phyloP scores from a whole-genome alignment of 495 filamentous ascomycete genomes.

The Durotheca rogersii region DNA sequence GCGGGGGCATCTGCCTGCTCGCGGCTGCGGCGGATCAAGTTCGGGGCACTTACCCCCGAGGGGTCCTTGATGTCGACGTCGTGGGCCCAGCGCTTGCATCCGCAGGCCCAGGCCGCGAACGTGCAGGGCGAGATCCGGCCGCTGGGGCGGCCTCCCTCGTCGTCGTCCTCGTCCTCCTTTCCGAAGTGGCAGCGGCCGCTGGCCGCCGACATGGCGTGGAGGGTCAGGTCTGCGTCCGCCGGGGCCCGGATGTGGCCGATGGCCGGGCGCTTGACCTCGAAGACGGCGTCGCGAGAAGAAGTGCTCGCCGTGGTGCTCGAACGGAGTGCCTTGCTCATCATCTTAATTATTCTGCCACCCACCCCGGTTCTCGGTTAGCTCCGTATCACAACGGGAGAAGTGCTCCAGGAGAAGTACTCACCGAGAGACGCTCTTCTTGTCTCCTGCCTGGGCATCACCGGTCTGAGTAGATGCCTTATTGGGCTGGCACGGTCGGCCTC shows the following conservation, averaged over 20 bases:
- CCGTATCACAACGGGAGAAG: no score
- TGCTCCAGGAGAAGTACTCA: constrained; percentile 9
- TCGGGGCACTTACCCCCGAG: constrained; percentile 18
- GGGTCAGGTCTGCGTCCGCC: constrained; percentile 11
- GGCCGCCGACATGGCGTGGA: not conserved
- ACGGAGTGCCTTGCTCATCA: constrained; percentile 15
- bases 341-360: constrained; percentile 17
- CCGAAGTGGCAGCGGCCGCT: constrained; percentile 6
- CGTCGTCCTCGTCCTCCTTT: constrained; percentile 22
- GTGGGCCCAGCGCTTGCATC: constrained; percentile 13
- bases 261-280: constrained; percentile 12
- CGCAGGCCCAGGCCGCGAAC: constrained; percentile 22
- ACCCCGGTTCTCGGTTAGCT: no score
- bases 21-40: no score
- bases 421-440: constrained; percentile 10
- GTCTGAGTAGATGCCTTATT: not conserved
- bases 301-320: constrained; percentile 13
- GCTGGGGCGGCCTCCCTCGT: constrained; percentile 16
- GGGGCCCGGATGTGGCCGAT: constrained; percentile 12
- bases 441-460: not conserved
- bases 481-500: constrained; percentile 2
- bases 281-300: constrained; percentile 16
- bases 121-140: constrained; percentile 27
- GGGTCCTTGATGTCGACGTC: constrained; percentile 3
- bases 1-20: no score